These are phyloP conservation scores for Globisporangium paroecandrum DNA, from an alignment of 352 stramenopile species.

Conservation along the genomic window DNA sequence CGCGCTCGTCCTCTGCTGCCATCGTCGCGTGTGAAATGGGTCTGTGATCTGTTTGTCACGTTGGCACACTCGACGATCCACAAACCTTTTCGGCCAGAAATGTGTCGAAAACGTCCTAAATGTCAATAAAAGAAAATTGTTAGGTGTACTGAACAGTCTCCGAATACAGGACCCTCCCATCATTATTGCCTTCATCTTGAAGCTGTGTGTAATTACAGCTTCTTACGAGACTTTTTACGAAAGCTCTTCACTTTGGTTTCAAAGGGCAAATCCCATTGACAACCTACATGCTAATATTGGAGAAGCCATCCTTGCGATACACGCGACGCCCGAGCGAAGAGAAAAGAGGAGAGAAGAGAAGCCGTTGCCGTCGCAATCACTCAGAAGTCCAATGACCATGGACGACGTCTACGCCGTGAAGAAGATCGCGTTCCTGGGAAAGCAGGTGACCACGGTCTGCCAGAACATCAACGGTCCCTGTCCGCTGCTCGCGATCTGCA, in stretches of 20 bases:
- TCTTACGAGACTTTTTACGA: background rate
- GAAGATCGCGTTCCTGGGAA: conserved; percentile 70
- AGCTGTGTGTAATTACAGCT: background rate
- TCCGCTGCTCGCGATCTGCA: conserved; percentile 95
- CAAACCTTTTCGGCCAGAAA: background rate
- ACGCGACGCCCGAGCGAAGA: background rate
- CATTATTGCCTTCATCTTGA: background rate
- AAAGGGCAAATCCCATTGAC: background rate
- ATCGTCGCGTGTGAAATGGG: background rate
- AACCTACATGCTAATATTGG: background rate
- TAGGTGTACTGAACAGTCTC: background rate
- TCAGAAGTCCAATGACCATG: conserved; percentile 19
- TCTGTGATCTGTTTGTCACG: background rate
- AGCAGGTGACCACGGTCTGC: conserved; percentile 87
- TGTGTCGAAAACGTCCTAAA: background rate
- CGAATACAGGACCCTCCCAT: background rate
- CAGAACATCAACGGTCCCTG: conserved; percentile 99
- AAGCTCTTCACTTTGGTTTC: background rate
- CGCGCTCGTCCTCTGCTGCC: conserved; percentile 24
- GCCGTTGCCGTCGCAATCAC: background rate
- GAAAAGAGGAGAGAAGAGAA: background rate
- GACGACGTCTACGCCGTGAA: conserved; percentile 83
- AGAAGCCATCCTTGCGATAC: background rate
- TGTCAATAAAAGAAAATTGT: background rate
- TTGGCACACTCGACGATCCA: background rate